Base-by-base conservation (phyloP, 2,329 filamentous ascomycete genomes). In the Rhynchosporium secalis region DNA sequence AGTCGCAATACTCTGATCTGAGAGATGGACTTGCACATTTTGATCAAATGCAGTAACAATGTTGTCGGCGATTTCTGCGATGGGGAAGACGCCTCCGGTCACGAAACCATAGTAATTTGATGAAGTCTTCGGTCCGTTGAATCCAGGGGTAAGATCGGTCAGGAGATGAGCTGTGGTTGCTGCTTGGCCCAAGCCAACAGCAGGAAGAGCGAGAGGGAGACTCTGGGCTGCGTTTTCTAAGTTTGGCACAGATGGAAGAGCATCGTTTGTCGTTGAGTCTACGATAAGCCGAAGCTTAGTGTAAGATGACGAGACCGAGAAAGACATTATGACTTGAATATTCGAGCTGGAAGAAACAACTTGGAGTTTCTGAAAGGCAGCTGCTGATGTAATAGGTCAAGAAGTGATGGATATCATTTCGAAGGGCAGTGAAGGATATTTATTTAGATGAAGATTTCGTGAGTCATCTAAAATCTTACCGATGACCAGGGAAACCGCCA, bases 31-130 rank as follows among this genome's bases (percentile, higher is more conserved):
- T 62, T 88, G 83, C 4, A 92, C 87, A 74, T 93, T 96, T 73
- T 96, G 91, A 73, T 97, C 93, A 64, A 88, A 83, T 8, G 85
- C 83, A 4, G 87, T 87, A 64, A 94, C 92, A n/a, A 96, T 77
- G 66, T 92, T 89, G 74, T 97, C 94, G 1, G 92, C 93, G 59
- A 91, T 84, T 68, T 89, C 83, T 38, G 92, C 92, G 29, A 92
- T 86, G 5, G 92, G 91, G 0, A 93, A 90, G 7, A 83, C 80
- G 13, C 91, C 90, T 49, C 94, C 94, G 0, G 88, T 96, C 5
- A 97, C 89, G 74, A 97, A 96, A 63, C 92, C 93, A 74, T 91
- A 96, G 79, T 96, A 96, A 54, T 72, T 71, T 5, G 69, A 56
- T 0, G 71, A 71, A 1, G 68, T 73, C 56, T 73, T 73, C 2